Conservation (phyloP, 306 rosid species). For the Rosa rugosa region DNA sequence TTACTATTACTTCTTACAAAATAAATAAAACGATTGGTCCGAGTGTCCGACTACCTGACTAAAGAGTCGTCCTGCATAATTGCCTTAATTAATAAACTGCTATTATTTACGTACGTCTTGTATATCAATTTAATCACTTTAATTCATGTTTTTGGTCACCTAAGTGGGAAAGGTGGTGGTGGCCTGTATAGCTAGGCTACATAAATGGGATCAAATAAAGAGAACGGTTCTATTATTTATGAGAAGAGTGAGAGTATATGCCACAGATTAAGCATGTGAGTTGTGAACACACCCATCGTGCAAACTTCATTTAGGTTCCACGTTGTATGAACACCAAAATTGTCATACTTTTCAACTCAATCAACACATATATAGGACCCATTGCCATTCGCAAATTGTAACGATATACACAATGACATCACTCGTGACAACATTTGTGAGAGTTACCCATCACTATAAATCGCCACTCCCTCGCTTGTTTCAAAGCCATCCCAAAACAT, state of each 20-base stretch:
- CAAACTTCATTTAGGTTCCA: neutral
- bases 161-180: no score
- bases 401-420: neutral
- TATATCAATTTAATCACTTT: no score
- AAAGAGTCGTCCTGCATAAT: no score
- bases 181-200: no score
- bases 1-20: no score
- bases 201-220: no score
- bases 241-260: neutral
- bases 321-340: neutral
- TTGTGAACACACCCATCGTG: neutral
- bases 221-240: no score
- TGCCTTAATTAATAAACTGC: no score
- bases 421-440: neutral
- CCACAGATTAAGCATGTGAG: neutral
- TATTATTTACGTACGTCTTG: no score
- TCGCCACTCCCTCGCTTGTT: neutral
- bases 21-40: no score
- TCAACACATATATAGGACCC: neutral
- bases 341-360: conserved; percentile 10
- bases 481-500: neutral
- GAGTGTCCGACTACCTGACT: no score
- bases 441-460: conserved; percentile 25
- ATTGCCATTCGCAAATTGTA: neutral
- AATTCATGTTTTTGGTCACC: no score